Base-by-base conservation (phyloP, 2,329 filamentous ascomycete species). In the Seiridium unicorne region DNA sequence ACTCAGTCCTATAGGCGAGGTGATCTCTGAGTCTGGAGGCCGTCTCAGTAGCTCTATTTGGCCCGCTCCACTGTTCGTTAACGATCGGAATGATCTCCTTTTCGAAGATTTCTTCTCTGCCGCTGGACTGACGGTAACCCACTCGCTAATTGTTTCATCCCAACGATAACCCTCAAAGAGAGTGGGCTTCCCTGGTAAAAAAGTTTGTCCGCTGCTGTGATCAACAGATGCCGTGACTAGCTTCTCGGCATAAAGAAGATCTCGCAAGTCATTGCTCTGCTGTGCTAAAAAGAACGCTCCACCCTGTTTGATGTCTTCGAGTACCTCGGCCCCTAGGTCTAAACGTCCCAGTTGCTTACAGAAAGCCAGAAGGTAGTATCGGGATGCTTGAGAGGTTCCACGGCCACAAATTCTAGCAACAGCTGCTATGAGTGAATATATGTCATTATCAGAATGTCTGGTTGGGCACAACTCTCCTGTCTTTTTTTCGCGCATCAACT, bases 131-230 rank as follows among this genome's bases (percentile, higher is more conserved):
- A 72, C 75, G 18, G 76, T 80, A 55, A 85, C 78, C 82, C 83
- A 86, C 68, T 85, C 83, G 42, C 80, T 78, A 66, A 85, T 84
- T 49, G 78, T 79, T 65, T 84, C 81, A 66, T 85, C 83, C 82
- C 82, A 85, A 38, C 79, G 71, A 70, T 76, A 83, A 68, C 63
- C 69, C 44, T 62, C 69, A 58, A 72, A 71, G 31, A 71, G 65
- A 7, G 64, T 61, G 7, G 59, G 62, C 35, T 58, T 40, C 36
- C 11, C 34, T 47, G 42, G 26, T 36, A 10, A 11, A 5, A 26
- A n/a, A 3, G 31, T 10, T n/a, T n/a, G 42, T 11, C 26, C 44
- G 26, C 47, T n/a, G 32, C 7, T 11, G 32, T 10, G 13, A 46
- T 47, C 26, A 31, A 36, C 49, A 13, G 32, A 51, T 48, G 46